phyloP scores from a whole-genome alignment of 1,284 basidiomycete species.

The Ustilago hordei region DNA sequence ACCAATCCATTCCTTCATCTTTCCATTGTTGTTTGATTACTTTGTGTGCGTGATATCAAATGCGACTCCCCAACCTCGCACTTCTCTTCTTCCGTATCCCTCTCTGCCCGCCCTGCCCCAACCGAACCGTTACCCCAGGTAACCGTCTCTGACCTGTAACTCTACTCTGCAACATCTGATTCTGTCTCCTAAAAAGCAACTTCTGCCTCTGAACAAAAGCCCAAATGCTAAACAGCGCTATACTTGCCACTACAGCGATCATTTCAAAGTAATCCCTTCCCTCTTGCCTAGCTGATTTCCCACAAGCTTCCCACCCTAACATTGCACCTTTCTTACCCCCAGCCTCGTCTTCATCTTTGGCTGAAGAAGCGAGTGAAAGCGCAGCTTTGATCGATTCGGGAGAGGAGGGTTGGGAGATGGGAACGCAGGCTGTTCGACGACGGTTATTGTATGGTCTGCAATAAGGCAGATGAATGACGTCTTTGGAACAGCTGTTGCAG shows the following conservation, averaged over 20 bases:
- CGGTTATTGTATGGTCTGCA: slow-evolving; percentile 63
- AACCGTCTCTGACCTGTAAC: slow-evolving; percentile 24
- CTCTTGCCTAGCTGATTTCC: slow-evolving; percentile 45
- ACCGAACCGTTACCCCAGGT: not conserved
- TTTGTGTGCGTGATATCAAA: not conserved
- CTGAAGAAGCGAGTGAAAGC: not conserved
- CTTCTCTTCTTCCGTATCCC: slow-evolving; percentile 27
- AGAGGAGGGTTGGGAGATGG: slow-evolving; percentile 7
- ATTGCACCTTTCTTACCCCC: not conserved
- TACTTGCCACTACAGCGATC: slow-evolving; percentile 35
- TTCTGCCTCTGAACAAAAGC: slow-evolving; percentile 44
- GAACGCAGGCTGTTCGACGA: slow-evolving; percentile 42
- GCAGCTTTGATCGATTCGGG: slow-evolving; percentile 15
- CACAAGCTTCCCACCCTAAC: slow-evolving; percentile 49
- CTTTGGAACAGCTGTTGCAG: slow-evolving; percentile 42
- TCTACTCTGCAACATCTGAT: slow-evolving; percentile 17
- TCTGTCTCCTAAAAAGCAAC: slow-evolving; percentile 34
- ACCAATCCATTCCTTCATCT: not conserved
- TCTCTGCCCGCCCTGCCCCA: not conserved
- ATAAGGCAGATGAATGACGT: slow-evolving; percentile 54
- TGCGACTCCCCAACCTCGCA: slow-evolving; percentile 8
- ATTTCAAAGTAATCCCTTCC: slow-evolving; percentile 51
- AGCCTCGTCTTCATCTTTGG: not conserved
- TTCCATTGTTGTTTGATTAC: not conserved
- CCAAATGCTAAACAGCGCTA: slow-evolving; percentile 36